Base-by-base conservation (phyloP, 2,329 filamentous ascomycete genomes). In the Paradendryphiella salina region DNA sequence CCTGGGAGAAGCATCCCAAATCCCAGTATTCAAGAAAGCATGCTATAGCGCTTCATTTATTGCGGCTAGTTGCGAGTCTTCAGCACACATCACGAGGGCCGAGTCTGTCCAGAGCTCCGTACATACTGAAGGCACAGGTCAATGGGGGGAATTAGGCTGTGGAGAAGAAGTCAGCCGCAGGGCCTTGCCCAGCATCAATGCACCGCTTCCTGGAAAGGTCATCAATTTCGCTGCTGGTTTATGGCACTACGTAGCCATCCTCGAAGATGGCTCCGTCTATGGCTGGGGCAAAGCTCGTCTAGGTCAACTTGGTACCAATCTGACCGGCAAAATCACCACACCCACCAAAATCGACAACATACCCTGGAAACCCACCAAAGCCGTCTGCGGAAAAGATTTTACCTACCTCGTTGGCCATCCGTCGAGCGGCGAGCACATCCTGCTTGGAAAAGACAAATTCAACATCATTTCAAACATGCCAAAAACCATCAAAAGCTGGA, bases 251-350 rank as follows among this genome's bases (percentile, higher is more conserved):
- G 82, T 95, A 13, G 84, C 78, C 1, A 82, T 96, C 0, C 74
- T 96, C 3, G 82, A 81, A 35, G 87, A 88, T 66, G 93, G 92
- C 0, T 80, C 88, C 13, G 85, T 86, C 1, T 96, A 88, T 69
- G 92, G 90, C 2, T 97, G 93, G 93, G 94, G 94, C 0, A 89
- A 85, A 63, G 87, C 88, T 11, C 82, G 90, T 18, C 94, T 96
- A 67, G 89, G 89, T 0, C 93, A 99, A 70, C 75, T 96, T 1
- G 92, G 91, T 0, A 73, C 46, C 2, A 34, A 39, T 77, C 34
- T 80, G 0, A 35, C 56, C 9, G 81, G 77, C 75, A 74, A 75
- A 21, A 76, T 63, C 33, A 43, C 40, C 7, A 21, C 38, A 18
- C 65, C 63, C 7, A 60, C 59, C 3, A 48, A 48, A 20, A 52